phyloP scores from a whole-genome alignment of 805 yeast species.

The Suhomyces sp. region DNA sequence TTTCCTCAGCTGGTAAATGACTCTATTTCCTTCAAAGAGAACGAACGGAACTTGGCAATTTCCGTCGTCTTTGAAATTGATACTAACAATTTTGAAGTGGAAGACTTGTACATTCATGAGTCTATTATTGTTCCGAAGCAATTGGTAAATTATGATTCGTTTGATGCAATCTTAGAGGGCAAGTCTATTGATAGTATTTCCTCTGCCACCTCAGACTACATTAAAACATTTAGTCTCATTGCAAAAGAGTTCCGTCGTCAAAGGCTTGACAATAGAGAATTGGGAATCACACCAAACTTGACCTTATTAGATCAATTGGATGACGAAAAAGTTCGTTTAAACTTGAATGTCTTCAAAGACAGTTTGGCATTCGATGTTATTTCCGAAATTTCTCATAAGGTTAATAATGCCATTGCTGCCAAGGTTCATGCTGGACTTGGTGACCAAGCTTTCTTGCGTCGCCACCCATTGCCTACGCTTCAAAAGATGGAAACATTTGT shows the following conservation, averaged over 20 bases:
- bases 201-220: constrained; percentile 62
- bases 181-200: constrained; percentile 28
- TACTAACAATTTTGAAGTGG: constrained; percentile 65
- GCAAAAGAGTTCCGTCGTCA: constrained; percentile 70
- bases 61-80: constrained; percentile 82
- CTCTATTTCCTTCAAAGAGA: constrained; percentile 58
- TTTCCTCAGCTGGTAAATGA: constrained; percentile 67
- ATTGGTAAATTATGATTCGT: constrained; percentile 51
- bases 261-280: constrained; percentile 51
- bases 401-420: constrained; percentile 83
- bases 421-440: constrained; percentile 74
- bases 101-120: constrained; percentile 75
- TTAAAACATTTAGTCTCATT: constrained; percentile 61
- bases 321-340: constrained; percentile 75
- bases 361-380: constrained; percentile 56
- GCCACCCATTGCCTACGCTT: constrained; percentile 81
- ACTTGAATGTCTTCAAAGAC: constrained; percentile 69
- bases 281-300: constrained; percentile 52
- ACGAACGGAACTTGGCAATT: constrained; percentile 61
- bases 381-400: constrained; percentile 76
- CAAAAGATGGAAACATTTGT: constrained; percentile 79
- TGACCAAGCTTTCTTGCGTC: constrained; percentile 77
- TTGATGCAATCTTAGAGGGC: constrained; percentile 50
- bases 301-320: constrained; percentile 78
- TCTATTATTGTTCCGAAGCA: constrained; percentile 65